Conservation (phyloP, 164 flowering plant genomes). For the Kingdonia uniflora region DNA sequence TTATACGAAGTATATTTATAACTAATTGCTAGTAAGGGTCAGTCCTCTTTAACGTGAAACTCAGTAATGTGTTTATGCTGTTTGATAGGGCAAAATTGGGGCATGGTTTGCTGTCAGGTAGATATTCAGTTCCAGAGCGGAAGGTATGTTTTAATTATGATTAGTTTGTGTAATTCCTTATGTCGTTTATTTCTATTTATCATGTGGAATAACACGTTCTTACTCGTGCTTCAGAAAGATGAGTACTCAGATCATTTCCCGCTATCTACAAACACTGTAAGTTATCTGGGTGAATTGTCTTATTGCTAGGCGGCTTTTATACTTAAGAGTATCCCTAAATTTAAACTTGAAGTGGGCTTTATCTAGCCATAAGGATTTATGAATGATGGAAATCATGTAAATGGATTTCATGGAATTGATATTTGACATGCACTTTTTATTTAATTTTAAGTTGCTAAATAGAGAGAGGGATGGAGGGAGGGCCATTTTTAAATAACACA, state of each 20-base stretch:
- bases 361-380: no score
- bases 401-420: no score
- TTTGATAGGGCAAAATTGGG: constrained; percentile 79
- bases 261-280: constrained; percentile 37
- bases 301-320: not conserved
- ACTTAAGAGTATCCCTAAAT: no score
- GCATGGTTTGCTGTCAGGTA: constrained; percentile 94
- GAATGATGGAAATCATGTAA: no score
- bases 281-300: constrained; percentile 12
- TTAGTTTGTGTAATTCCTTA: not conserved
- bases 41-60: not conserved
- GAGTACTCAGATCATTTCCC: constrained; percentile 26
- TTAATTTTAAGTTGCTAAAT: no score
- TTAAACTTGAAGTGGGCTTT: no score
- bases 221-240: constrained; percentile 31
- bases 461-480: no score
- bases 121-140: constrained; percentile 57
- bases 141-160: constrained; percentile 43
- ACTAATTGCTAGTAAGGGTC: not conserved
- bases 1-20: no score
- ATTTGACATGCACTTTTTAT: no score
- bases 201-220: constrained; percentile 8
- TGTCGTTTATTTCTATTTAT: not conserved
- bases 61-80: constrained; percentile 6
- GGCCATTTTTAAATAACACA: no score